A percentile compares a stretch with the other conserved stretches of the same genome.
Conservation (phyloP, 2,329 filamentous ascomycete species). For the Pseudogymnoascus sp. region DNA sequence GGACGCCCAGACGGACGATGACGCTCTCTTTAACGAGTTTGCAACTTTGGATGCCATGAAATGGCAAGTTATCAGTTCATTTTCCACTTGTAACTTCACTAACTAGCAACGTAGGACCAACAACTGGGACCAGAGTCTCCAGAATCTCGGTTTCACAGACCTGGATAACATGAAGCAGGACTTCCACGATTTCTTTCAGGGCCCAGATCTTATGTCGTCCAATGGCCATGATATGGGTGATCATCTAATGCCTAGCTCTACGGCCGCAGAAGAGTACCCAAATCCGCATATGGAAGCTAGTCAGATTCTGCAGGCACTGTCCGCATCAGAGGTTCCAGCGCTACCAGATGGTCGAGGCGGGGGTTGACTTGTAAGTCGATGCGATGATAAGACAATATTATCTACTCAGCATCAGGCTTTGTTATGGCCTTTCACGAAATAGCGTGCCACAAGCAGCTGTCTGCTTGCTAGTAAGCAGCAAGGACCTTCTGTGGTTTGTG, state of each 20-base stretch:
- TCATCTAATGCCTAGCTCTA: constrained; percentile 16
- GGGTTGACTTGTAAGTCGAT: neutral
- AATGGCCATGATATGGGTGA: constrained; percentile 26
- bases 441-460: neutral
- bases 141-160: constrained; percentile 31
- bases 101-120: constrained; percentile 23
- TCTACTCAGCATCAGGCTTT: neutral
- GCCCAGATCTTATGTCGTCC: constrained; percentile 23
- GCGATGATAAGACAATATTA: neutral
- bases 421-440: neutral
- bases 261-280: neutral
- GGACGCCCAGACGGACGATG: constrained; percentile 27
- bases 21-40: constrained; percentile 50
- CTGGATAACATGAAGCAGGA: constrained; percentile 29
- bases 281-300: constrained; percentile 23
- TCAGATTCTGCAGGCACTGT: constrained; percentile 27
- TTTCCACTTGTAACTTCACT: neutral
- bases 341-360: neutral
- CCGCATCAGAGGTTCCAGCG: constrained; percentile 14
- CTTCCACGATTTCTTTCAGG: constrained; percentile 28
- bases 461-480: neutral
- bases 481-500: neutral
- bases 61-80: constrained; percentile 28
- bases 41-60: constrained; percentile 48
- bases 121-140: constrained; percentile 28